These are phyloP conservation scores for Fusarium phyllophilum DNA, from an alignment of 2,329 filamentous ascomycete genomes.

Conservation along the genomic window DNA sequence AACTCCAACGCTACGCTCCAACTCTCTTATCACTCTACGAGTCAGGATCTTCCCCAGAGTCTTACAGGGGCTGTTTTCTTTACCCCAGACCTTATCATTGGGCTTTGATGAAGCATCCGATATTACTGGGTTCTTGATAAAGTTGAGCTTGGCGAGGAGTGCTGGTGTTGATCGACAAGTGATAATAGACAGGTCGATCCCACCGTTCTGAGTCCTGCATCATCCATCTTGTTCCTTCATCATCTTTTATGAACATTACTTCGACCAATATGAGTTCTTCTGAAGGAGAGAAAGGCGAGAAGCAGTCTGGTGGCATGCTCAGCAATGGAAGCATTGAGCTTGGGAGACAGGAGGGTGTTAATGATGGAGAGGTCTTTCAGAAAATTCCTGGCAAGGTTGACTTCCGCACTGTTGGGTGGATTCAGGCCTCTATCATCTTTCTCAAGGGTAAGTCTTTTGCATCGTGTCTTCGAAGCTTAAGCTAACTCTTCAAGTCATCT, in stretches of 20 bases:
- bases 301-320: constrained; percentile 12
- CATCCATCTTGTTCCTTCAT: not conserved
- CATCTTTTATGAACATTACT: not conserved
- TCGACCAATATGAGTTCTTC: constrained; percentile 17
- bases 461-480: fast-evolving
- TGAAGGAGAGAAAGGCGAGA: constrained; percentile 16
- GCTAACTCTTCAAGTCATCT: constrained; percentile 47
- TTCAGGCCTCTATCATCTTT: constrained; percentile 59
- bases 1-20: constrained; percentile 18
- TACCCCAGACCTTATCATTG: constrained; percentile 26
- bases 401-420: constrained; percentile 60
- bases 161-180: constrained; percentile 2
- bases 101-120: not conserved
- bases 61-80: constrained; percentile 4
- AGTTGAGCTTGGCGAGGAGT: not conserved
- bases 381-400: constrained; percentile 55
- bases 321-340: constrained; percentile 31
- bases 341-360: constrained; percentile 28
- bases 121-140: constrained; percentile 4
- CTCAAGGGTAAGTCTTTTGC: constrained; percentile 49
- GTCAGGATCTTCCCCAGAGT: constrained; percentile 21
- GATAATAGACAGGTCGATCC: constrained; percentile 1
- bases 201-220: not conserved
- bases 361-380: constrained; percentile 58
- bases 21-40: constrained; percentile 13